Evolutionary conservation across 2,329 filamentous ascomycete genomes (phyloP).

Genomic region (Simplicillium aogashimaense): DNA sequence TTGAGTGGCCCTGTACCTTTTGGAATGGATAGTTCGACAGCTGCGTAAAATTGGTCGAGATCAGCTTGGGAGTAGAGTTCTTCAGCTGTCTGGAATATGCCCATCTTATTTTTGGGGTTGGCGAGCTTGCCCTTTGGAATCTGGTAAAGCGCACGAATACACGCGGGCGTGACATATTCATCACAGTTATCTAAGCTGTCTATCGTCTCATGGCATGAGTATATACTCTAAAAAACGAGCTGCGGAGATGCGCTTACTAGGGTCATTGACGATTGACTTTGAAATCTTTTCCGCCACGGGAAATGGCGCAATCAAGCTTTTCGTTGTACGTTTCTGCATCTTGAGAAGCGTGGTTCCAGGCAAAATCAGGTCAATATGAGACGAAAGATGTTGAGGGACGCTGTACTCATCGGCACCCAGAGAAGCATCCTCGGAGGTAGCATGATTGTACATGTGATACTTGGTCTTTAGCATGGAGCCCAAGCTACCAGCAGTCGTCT

Average conservation of each 20-base stretch:
- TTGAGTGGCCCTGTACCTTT: conserved; percentile 6
- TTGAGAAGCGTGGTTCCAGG: conserved; percentile 23
- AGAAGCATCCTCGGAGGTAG: conserved; percentile 16
- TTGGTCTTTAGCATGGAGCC: conserved; percentile 41
- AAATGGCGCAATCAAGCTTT: too few relatives aligned
- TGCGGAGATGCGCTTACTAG: too few relatives aligned
- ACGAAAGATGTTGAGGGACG: conserved; percentile 21
- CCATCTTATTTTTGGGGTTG: conserved; percentile 31
- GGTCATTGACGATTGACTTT: too few relatives aligned
- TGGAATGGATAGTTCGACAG: conserved; percentile 17
- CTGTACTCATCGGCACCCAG: conserved; percentile 29
- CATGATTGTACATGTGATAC: conserved; percentile 39
- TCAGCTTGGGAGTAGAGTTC: conserved; percentile 40
- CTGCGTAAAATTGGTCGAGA: conserved; percentile 34
- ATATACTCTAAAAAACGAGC: too few relatives aligned
- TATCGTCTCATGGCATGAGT: too few relatives aligned
- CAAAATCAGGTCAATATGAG: conserved; percentile 28
- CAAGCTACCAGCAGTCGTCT: conserved; percentile 14
- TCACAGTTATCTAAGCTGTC: conserved; percentile 26
- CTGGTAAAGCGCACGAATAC: conserved; percentile 36
- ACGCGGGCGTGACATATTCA: conserved; percentile 44
- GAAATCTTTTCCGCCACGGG: too few relatives aligned
- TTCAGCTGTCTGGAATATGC: conserved; percentile 39
- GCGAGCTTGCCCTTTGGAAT: conserved; percentile 22
- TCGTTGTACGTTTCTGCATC: not conserved